Evolutionary conservation across 2,329 filamentous ascomycete genomes (phyloP), one percentile per base, ranked within the genome.

Genomic region (Coniochaeta ligniaria): DNA sequence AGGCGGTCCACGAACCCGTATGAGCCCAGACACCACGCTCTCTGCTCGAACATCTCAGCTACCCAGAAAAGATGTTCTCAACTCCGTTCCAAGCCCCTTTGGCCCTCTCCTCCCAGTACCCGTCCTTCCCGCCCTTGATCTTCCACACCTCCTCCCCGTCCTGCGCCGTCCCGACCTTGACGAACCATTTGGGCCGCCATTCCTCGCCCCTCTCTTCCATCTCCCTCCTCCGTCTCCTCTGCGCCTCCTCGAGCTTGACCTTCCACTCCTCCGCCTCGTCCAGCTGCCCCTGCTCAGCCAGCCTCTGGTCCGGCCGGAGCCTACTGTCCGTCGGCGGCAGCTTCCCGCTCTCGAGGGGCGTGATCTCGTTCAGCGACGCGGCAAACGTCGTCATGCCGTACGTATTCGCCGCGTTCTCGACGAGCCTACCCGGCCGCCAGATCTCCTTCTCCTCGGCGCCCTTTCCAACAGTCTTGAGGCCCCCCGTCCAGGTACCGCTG

Each of bases 301-400:
- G 85, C 16, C 90, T 83, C 77, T 98, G 95, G 71, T 99, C 95
- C 2, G 92, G 93, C 17, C 95, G 82, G 45, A 97, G 77, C 28
- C 95, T 81, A 36, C 84, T 89, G 75, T 99, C 95, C 0, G 94
- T 98, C 0, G 85, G 83, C 3, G 95, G 88, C 17, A 97, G 75
- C 61, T 85, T 87, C 4, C 80, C 85, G 61, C 87, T 79, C 73
- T 99, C 95, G 6, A 96, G 79, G 0, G 82, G 68, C 0, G 95
- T 98, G 63, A 96, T 82, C 74, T 99, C 91, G 68, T 99, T 99
- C 52, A 99, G 82, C 1, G 82, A 76, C 0, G 92, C 93, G 0
- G 93, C 92, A 71, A 98, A 99, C 0, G 83, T 79, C 0, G 95
- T 96, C 71, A 96, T 83, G 5, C 95, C 95, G 73, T 96, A 99